phyloP scores from a whole-genome alignment of 2,329 filamentous ascomycete genomes.

The Calonectria multiphialidica region DNA sequence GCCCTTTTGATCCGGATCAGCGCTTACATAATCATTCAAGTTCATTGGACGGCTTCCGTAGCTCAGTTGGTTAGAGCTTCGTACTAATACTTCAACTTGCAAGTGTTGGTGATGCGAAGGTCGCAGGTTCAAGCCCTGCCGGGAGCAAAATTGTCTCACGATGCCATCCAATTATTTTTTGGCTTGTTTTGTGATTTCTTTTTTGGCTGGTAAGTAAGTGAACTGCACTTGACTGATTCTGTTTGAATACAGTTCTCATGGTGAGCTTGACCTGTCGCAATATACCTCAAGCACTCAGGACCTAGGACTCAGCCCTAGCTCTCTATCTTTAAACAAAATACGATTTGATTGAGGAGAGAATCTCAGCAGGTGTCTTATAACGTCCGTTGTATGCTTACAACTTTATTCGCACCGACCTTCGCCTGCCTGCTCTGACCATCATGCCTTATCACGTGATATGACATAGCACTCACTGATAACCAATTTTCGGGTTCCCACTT shows the following conservation, averaged over 20 bases:
- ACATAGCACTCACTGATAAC: conserved; percentile 1
- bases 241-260: not conserved
- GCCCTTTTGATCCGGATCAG: too few species aligned
- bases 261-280: not conserved
- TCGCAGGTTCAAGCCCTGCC: conserved; percentile 30
- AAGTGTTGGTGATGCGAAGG: conserved; percentile 24
- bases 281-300: too few species aligned
- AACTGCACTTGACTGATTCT: too few species aligned
- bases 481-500: conserved; percentile 1
- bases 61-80: conserved; percentile 30
- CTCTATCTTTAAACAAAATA: too few species aligned
- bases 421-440: not conserved
- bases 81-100: conserved; percentile 22
- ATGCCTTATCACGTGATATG: conserved; percentile 16
- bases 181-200: not conserved
- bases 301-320: too few species aligned
- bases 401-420: too few species aligned
- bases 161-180: conserved; percentile 16
- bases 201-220: not conserved
- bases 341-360: too few species aligned
- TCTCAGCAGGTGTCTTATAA: not conserved
- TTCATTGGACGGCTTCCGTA: conserved; percentile 25
- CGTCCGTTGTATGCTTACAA: not conserved
- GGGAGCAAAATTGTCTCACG: conserved; percentile 20
- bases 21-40: conserved; percentile 14